Percentiles rank a stretch among this genome's conserved stretches.
These are phyloP conservation scores for Hypoxylon sp. DNA, from an alignment of 2,329 filamentous ascomycete species.

Conservation along the genomic window DNA sequence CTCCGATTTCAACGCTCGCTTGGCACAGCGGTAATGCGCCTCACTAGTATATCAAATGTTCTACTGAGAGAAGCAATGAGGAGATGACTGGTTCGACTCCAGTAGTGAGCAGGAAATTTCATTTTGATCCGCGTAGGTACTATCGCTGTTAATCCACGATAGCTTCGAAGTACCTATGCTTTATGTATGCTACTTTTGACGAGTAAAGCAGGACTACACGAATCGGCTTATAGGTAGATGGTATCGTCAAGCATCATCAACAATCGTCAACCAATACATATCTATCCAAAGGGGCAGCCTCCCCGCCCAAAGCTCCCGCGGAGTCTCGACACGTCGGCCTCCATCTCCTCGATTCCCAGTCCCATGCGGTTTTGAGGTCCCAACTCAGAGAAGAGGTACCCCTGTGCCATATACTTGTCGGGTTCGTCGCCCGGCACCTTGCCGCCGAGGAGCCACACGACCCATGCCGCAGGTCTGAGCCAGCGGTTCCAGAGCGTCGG, in stretches of 20 bases:
- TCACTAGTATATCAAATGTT: background rate
- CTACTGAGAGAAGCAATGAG: background rate
- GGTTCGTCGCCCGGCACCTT: conserved; percentile 55
- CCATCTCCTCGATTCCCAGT: conserved; percentile 59
- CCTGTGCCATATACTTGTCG: conserved; percentile 53
- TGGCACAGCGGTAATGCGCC: conserved; percentile 3
- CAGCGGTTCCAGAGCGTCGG: conserved; percentile 68
- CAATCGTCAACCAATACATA: background rate
- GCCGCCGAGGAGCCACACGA: conserved; percentile 54
- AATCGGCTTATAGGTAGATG: background rate
- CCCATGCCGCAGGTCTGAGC: conserved; percentile 61
- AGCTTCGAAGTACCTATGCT: background rate
- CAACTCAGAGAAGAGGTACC: conserved; percentile 65
- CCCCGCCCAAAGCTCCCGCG: conserved; percentile 38
- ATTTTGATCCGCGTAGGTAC: too few relatives aligned
- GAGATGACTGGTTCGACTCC: conserved; percentile 5
- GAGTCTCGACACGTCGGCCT: conserved; percentile 50
- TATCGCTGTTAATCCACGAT: too few relatives aligned
- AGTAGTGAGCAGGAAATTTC: background rate
- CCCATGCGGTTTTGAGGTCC: conserved; percentile 65
- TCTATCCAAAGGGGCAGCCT: conserved; percentile 44
- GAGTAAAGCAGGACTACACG: too few relatives aligned
- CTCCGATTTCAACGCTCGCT: background rate
- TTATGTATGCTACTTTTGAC: background rate
- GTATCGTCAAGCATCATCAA: background rate